Evolutionary conservation across 148 eudicot species (phyloP), one percentile per base, ranked within the genome.

Genomic region (Selenicereus undatus): DNA sequence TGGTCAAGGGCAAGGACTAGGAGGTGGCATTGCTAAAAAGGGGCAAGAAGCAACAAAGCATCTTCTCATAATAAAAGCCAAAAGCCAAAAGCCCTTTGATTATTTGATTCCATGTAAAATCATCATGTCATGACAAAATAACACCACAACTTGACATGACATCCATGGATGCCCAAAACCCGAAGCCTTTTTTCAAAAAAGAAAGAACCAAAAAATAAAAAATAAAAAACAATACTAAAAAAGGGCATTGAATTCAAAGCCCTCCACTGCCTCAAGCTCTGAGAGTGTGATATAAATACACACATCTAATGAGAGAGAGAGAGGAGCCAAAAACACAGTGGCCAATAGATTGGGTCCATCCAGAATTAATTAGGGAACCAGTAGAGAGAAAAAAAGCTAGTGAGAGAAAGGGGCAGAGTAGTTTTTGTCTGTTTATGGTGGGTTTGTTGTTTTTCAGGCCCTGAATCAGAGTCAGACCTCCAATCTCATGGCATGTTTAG

Each of bases 401-500:
- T 78, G 76, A 73, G 75, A 75, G n/a, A 51, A n/a, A 69, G 30
- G 43, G 39, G 48, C 18, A 76, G 75, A 76, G 43, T 71, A 58
- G 73, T 78, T 70, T 81, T 84, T 81, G 86, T 84, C 81, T 60
- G 81, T 65, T 84, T 71, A 80, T 80, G 83, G 74, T 27, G 32
- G 54, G 27, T 22, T 24, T 71, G 54, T 22, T 36, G 51, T 50
- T 32, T 26, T 20, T 65, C 29, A 64, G 69, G 27, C 14, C 32
- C 22, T 11, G 30, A 13, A 66, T 11, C 71, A 66, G 30, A 13
- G 27, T 11, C 71, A 27, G 32, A 66, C 13, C 17, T 64, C 26
- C 32, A 45, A 58, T 58, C 80, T 81, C 85, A 94, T 90, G 94
- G 92, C 91, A 88, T 91, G 91, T 84, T 87, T 90, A 82, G 89